Evolutionary conservation across 371 early-diverging fungal genomes (phyloP), one percentile per base, ranked within the genome.

Genomic region (Saksenaea oblongispora): DNA sequence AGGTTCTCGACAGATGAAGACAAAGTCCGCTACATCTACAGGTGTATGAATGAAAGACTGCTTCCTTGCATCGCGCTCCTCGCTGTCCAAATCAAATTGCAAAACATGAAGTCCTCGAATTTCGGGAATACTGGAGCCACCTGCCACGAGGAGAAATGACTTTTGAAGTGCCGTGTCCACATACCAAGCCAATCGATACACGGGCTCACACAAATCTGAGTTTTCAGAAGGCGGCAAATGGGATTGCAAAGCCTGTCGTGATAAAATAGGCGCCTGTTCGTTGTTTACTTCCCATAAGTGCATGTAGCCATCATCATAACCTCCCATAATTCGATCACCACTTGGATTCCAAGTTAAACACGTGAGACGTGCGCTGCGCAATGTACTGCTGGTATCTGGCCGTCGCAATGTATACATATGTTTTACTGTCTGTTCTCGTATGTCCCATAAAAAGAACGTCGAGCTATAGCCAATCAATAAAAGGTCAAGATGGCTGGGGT

Each of bases 121-220:
- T 34, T 79, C 84, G 17, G 72, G 59, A 10, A 78, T 71, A 57
- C 72, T 74, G 2, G 79, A 64, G 0, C 84, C 87, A 3, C 84
- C 85, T 0, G 84, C 82, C 1, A 83, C 73, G 1, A 84, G 63
- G 10, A 87, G 67, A 41, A 67, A 80, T 0, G 84, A 74, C 47
- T 76, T 80, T 7, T 76, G 56, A 14, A 54, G 58, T 24, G 63
- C 61, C 0, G 63, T 65, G 35, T 71, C 70, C 4, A 74, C 61
- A 54, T 83, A 84, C 87, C 87, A 87, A 0, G 75, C 66, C 24
- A 87, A 68, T 34, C 74, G 76, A 56, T 82, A 87, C 39, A 87
- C 74, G 3, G 87, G 85, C 13, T 83, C 80, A 53, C 71, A 54
- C 8, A 56, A 56, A 56, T 54, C 37, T 27, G 54, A n/a, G 9